Percentiles rank a stretch among this genome's conserved stretches.
These are phyloP conservation scores for Calonectria honghensis DNA, from an alignment of 2,329 filamentous ascomycete species.

Conservation along the genomic window DNA sequence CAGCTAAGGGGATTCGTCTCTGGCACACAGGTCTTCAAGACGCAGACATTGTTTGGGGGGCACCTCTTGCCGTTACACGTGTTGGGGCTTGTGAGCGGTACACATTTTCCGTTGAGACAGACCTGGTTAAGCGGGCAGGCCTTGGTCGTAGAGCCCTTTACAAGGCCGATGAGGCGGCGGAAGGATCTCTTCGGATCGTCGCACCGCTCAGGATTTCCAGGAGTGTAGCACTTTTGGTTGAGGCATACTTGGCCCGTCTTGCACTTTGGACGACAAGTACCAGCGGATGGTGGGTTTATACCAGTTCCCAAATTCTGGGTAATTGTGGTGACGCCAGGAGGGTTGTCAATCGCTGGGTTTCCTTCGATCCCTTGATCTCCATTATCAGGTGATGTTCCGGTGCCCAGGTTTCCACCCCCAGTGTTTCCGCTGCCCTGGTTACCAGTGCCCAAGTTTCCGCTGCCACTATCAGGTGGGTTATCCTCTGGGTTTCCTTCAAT, in stretches of 20 bases:
- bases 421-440: not conserved
- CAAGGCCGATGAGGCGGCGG: not conserved
- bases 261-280: conserved; percentile 19
- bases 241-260: conserved; percentile 5
- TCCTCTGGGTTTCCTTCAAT: no score
- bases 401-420: not conserved
- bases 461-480: no score
- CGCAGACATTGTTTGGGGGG: conserved; percentile 41
- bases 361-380: conserved; percentile 2
- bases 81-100: conserved; percentile 6
- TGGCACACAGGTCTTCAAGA: conserved; percentile 41
- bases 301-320: conserved; percentile 9
- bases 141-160: not conserved
- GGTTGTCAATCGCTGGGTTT: not conserved
- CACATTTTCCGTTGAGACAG: conserved; percentile 43
- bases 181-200: not conserved
- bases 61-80: conserved; percentile 40
- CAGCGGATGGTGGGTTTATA: not conserved
- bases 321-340: not conserved
- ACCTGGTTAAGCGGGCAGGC: conserved; percentile 34
- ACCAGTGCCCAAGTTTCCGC: not conserved
- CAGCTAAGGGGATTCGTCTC: conserved; percentile 38
- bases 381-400: not conserved
- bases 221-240: conserved; percentile 1
- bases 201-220: not conserved